These are phyloP conservation scores for Ophiosphaerella herpotricha DNA, from an alignment of 2,329 filamentous ascomycete genomes.

Conservation along the genomic window DNA sequence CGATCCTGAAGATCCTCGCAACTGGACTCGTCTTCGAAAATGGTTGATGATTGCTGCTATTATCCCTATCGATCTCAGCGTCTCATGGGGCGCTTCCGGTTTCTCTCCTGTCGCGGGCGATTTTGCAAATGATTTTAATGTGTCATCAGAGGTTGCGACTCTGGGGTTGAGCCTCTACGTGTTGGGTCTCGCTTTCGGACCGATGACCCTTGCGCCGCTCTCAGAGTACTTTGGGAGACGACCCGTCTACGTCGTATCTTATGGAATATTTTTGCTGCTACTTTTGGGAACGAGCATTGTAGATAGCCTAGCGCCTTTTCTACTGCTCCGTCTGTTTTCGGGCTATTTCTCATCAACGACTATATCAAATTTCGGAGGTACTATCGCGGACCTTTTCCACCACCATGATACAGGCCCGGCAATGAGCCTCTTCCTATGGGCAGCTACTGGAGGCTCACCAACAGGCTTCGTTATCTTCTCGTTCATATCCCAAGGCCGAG, in stretches of 20 bases:
- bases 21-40: conserved; percentile 40
- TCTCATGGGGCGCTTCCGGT: conserved; percentile 53
- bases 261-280: conserved; percentile 50
- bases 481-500: conserved; percentile 50
- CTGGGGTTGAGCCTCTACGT: conserved; percentile 55
- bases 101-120: conserved; percentile 52
- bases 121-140: conserved; percentile 49
- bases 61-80: conserved; percentile 42
- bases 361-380: conserved; percentile 49
- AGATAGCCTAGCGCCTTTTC: conserved; percentile 48
- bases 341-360: conserved; percentile 52
- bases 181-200: conserved; percentile 51
- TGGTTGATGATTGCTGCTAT: conserved; percentile 45
- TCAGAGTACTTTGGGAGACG: conserved; percentile 50
- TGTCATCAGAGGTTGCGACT: conserved; percentile 49
- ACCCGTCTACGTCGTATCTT: conserved; percentile 51
- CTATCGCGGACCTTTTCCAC: conserved; percentile 53
- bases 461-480: conserved; percentile 54
- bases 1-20: conserved; percentile 40
- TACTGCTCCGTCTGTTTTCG: conserved; percentile 51
- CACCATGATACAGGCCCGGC: conserved; percentile 49
- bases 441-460: conserved; percentile 53
- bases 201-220: conserved; percentile 42
- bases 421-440: conserved; percentile 53
- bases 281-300: conserved; percentile 52